Conservation (phyloP, 2,329 filamentous ascomycete genomes). For the Byssochlamys sp. region DNA sequence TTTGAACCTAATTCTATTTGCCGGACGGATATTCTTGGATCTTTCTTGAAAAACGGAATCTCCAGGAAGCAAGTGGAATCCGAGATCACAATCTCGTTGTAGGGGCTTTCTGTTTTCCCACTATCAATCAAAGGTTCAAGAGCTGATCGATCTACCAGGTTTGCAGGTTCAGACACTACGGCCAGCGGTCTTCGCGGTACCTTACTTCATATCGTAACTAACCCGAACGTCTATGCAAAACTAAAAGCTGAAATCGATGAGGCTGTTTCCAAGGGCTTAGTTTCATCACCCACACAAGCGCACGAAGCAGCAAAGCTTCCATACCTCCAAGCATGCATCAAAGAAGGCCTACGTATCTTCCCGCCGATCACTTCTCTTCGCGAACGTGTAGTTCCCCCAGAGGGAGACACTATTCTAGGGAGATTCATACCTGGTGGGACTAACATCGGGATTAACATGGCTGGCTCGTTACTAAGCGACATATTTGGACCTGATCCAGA, state of each 20-base stretch:
- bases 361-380: neutral
- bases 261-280: neutral
- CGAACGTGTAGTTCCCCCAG: neutral
- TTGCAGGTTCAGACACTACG: slow-evolving; percentile 29
- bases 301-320: slow-evolving; percentile 24
- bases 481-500: neutral
- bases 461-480: neutral
- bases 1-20: neutral
- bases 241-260: slow-evolving; percentile 7
- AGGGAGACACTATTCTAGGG: neutral
- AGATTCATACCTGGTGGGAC: neutral
- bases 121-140: neutral
- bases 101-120: neutral
- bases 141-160: slow-evolving; percentile 2
- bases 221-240: slow-evolving; percentile 16
- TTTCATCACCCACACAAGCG: neutral
- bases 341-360: slow-evolving; percentile 39
- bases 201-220: slow-evolving; percentile 30
- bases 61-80: neutral
- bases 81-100: neutral
- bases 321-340: slow-evolving; percentile 44
- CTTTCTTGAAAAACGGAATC: neutral
- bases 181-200: slow-evolving; percentile 22
- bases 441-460: neutral
- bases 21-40: neutral